Conservation (phyloP, 192 early-diverging fungal species). For the Linnemannia schmuckeri region DNA sequence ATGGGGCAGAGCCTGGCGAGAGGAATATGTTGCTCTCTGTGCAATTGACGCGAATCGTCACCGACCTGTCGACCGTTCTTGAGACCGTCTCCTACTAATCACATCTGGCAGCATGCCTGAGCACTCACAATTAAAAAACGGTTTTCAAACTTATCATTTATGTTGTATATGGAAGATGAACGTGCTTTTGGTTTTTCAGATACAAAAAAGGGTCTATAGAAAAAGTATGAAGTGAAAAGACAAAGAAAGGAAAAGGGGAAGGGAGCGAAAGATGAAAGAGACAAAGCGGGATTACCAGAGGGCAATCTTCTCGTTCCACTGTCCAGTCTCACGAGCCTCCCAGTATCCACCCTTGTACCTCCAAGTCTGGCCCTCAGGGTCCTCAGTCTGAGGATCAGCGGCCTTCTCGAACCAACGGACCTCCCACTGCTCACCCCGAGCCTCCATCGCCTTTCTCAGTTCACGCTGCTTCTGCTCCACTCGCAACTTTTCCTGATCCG, state of each 20-base stretch:
- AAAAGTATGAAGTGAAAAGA: neutral
- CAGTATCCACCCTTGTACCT: slow-evolving; percentile 91
- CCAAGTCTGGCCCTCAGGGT: slow-evolving; percentile 74
- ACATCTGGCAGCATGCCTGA: neutral
- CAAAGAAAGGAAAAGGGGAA: neutral
- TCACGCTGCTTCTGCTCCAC: slow-evolving; percentile 94
- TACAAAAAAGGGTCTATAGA: neutral
- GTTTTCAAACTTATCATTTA: neutral
- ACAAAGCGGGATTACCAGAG: slow-evolving; percentile 25
- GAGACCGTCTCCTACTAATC: slow-evolving; percentile 18
- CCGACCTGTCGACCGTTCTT: slow-evolving; percentile 16
- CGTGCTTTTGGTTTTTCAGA: neutral
- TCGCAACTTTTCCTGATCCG: slow-evolving; percentile 86
- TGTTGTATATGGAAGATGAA: neutral
- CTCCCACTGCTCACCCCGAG: slow-evolving; percentile 70
- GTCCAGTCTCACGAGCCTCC: slow-evolving; percentile 69
- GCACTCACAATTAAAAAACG: neutral
- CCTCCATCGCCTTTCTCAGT: slow-evolving; percentile 79
- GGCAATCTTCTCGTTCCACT: slow-evolving; percentile 51
- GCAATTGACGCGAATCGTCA: slow-evolving; percentile 18
- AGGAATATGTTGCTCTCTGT: slow-evolving; percentile 31
- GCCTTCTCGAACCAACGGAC: slow-evolving; percentile 85
- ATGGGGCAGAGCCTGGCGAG: slow-evolving; percentile 22
- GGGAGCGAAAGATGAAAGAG: neutral
- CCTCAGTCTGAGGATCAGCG: slow-evolving; percentile 64